phyloP scores from a whole-genome alignment of 345 rosid genomes.

The Heritiera fomes region DNA sequence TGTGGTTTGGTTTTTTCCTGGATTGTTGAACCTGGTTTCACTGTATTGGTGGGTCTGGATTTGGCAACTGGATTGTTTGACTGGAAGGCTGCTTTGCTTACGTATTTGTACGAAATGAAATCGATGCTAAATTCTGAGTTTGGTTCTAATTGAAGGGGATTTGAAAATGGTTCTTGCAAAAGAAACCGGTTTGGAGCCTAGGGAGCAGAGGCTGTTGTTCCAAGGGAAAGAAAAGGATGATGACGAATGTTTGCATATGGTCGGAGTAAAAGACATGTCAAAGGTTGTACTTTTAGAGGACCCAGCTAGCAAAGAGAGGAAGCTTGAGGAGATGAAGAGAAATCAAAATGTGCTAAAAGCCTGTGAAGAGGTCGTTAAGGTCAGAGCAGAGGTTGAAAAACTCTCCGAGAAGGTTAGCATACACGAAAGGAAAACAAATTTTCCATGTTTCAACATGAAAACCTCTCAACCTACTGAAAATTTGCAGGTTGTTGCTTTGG shows the following conservation, averaged over 20 bases:
- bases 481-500: slow-evolving; percentile 45
- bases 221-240: slow-evolving; percentile 57
- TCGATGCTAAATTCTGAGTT: slow-evolving; percentile 21
- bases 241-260: slow-evolving; percentile 51
- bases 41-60: not conserved
- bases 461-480: slow-evolving; percentile 2
- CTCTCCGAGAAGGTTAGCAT: slow-evolving; percentile 46
- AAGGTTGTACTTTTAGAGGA: slow-evolving; percentile 52
- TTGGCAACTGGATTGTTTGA: not conserved
- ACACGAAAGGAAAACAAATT: not conserved
- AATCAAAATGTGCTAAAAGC: slow-evolving; percentile 35
- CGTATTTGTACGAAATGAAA: not conserved
- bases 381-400: slow-evolving; percentile 49
- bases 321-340: slow-evolving; percentile 43
- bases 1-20: slow-evolving; percentile 1
- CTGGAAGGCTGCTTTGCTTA: slow-evolving; percentile 6
- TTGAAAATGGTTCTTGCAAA: slow-evolving; percentile 43
- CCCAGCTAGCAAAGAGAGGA: slow-evolving; percentile 57
- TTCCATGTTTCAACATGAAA: not conserved
- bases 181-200: slow-evolving; percentile 49
- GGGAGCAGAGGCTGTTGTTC: slow-evolving; percentile 52
- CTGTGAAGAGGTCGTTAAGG: slow-evolving; percentile 39
- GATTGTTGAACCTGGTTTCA: not conserved
- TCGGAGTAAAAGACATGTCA: slow-evolving; percentile 48
- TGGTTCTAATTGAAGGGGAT: slow-evolving; percentile 40